Percentiles rank a stretch among this genome's conserved stretches.
Conservation (phyloP, 805 yeast genomes). For the Ascoidea asiatica region DNA sequence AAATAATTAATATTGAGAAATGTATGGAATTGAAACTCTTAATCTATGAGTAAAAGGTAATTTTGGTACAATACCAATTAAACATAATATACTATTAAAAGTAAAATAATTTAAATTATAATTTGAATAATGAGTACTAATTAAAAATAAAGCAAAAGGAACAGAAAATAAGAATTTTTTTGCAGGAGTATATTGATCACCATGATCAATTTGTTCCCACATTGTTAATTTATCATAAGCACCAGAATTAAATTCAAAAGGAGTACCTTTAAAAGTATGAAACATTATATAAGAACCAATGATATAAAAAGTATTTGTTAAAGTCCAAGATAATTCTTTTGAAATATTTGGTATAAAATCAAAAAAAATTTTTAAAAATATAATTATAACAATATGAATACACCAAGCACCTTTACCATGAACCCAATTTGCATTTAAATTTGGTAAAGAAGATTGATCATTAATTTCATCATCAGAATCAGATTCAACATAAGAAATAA, state of each 20-base stretch:
- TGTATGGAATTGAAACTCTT: constrained; percentile 46
- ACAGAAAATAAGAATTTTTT: constrained; percentile 86
- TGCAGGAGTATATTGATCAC: constrained; percentile 94
- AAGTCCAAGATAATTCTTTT: constrained; percentile 82
- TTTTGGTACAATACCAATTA: constrained; percentile 84
- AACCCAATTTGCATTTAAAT: constrained; percentile 93
- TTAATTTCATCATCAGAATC: constrained; percentile 85
- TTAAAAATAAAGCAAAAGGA: constrained; percentile 77
- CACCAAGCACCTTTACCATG: constrained; percentile 95
- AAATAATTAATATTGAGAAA: constrained; percentile 18
- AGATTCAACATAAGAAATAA: constrained; percentile 85
- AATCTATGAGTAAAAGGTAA: constrained; percentile 72
- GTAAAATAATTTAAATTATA: constrained; percentile 72
- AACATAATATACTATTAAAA: constrained; percentile 67
- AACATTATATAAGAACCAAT: constrained; percentile 92
- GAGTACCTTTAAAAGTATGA: constrained; percentile 92
- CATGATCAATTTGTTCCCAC: constrained; percentile 96
- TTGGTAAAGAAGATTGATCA: constrained; percentile 81
- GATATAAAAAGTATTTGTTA: constrained; percentile 82
- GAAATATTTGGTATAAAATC: constrained; percentile 72
- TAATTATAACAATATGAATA: constrained; percentile 74
- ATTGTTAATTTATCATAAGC: constrained; percentile 91
- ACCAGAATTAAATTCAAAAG: constrained; percentile 93
- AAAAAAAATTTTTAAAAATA: constrained; percentile 60
- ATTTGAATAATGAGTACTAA: constrained; percentile 81